Conservation (phyloP, 2,329 filamentous ascomycete species). For the Ilyonectria destructans region DNA sequence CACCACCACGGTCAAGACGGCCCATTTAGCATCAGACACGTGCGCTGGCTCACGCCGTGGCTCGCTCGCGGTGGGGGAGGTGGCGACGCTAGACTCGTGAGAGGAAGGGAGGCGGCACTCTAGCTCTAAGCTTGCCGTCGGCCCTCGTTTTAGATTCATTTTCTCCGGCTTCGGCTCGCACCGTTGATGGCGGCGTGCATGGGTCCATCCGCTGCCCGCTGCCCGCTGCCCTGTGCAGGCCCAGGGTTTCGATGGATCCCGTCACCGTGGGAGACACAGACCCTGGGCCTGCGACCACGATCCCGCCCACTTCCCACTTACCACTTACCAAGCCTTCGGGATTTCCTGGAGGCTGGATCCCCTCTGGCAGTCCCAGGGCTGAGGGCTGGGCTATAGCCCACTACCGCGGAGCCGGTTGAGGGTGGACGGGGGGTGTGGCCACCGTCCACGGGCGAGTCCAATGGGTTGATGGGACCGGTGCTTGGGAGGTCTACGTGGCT, state of each 20-base stretch:
- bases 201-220: constrained; percentile 44
- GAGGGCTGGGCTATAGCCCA: constrained; percentile 30
- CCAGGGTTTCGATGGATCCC: constrained; percentile 11
- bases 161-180: constrained; percentile 57
- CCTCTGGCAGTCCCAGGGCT: constrained; percentile 34
- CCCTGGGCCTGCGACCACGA: constrained; percentile 39
- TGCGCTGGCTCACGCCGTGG: constrained; percentile 47
- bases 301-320: constrained; percentile 51
- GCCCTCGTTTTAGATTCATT: constrained; percentile 53
- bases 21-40: constrained; percentile 57
- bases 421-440: constrained; percentile 29
- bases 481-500: constrained; percentile 10
- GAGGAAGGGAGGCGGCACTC: constrained; percentile 38
- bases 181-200: constrained; percentile 54
- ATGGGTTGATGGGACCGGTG: constrained; percentile 1
- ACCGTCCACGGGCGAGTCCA: constrained; percentile 2
- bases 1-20: constrained; percentile 32
- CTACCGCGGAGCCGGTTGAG: constrained; percentile 35
- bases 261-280: constrained; percentile 10
- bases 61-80: constrained; percentile 41
- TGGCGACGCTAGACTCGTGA: constrained; percentile 43
- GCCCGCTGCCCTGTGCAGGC: constrained; percentile 8
- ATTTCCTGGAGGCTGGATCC: constrained; percentile 37
- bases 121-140: constrained; percentile 47
- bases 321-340: constrained; percentile 52